Percentiles rank a stretch among this genome's conserved stretches.
Evolutionary conservation across 352 stramenopile genomes (phyloP).

Genomic region (Phytophthora fragariae): DNA sequence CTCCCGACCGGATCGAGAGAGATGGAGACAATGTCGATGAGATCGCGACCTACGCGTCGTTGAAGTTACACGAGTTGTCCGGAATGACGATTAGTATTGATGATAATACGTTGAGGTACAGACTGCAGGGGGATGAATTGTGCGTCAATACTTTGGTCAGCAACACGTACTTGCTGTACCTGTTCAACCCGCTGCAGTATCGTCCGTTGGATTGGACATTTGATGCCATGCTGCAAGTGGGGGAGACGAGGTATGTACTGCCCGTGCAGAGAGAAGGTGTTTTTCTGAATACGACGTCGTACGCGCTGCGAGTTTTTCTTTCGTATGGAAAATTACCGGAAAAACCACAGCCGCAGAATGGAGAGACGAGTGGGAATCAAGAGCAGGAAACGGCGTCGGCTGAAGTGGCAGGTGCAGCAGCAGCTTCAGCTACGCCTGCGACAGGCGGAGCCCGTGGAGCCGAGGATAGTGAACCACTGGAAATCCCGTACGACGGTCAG

Average conservation of each 20-base stretch:
- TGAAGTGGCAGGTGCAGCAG: constrained; percentile 16
- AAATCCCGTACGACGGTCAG: constrained; percentile 67
- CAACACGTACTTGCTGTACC: constrained; percentile 89
- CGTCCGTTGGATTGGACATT: constrained; percentile 88
- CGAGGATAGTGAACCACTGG: constrained; percentile 64
- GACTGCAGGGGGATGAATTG: constrained; percentile 58
- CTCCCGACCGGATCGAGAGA: constrained; percentile 12
- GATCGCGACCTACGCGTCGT: constrained; percentile 38
- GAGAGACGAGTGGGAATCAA: constrained; percentile 10
- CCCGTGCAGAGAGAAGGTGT: constrained; percentile 80
- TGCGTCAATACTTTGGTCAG: constrained; percentile 85
- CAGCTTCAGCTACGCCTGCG: constrained; percentile 15
- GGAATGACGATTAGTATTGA: constrained; percentile 89
- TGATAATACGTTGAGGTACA: constrained; percentile 85
- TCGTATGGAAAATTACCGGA: constrained; percentile 83
- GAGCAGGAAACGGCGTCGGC: constrained; percentile 29
- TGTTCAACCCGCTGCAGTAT: constrained; percentile 88
- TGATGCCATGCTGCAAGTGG: constrained; percentile 68
- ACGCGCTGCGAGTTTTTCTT: constrained; percentile 81
- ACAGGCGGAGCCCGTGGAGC: constrained; percentile 48
- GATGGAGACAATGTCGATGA: constrained; percentile 14
- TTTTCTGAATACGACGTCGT: constrained; percentile 78
- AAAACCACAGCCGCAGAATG: constrained; percentile 14
- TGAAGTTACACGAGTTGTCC: constrained; percentile 85
- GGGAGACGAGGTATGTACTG: constrained; percentile 52